A percentile compares a stretch with the other conserved stretches of the same genome.
These are phyloP conservation scores for Alternaria longipes DNA, from an alignment of 2,329 filamentous ascomycete genomes.

Conservation along the genomic window DNA sequence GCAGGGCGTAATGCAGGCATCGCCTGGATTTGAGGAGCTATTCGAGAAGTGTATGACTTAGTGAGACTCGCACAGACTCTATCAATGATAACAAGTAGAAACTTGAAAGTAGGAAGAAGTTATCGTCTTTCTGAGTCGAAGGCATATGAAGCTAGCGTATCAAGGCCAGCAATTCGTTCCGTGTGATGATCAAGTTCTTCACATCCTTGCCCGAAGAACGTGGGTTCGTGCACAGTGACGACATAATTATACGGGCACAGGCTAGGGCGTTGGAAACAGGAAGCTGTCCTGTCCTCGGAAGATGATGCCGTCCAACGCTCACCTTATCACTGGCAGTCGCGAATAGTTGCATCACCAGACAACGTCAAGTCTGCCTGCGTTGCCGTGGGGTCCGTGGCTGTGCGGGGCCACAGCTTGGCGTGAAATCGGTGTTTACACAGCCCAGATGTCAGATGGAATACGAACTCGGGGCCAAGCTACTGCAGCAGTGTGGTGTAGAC, in stretches of 20 bases:
- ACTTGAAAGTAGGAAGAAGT: neutral
- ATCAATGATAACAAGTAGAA: neutral
- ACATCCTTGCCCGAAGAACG: neutral
- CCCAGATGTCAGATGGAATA: neutral
- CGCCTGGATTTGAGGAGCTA: slow-evolving; percentile 15
- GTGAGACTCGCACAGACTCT: neutral
- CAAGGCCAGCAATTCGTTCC: neutral
- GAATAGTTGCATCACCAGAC: slow-evolving; percentile 15
- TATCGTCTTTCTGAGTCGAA: neutral
- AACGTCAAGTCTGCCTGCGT: slow-evolving; percentile 8
- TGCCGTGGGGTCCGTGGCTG: slow-evolving; percentile 11
- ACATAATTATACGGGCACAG: slow-evolving; percentile 4
- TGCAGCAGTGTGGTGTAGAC: neutral
- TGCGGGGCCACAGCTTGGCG: slow-evolving; percentile 6
- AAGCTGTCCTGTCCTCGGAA: slow-evolving; percentile 3
- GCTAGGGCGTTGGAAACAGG: neutral
- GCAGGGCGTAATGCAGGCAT: slow-evolving; percentile 13
- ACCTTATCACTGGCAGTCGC: neutral
- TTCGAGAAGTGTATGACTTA: slow-evolving; percentile 19
- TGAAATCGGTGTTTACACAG: slow-evolving; percentile 4
- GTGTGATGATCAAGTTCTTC: slow-evolving; percentile 5
- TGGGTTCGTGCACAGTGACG: slow-evolving; percentile 16
- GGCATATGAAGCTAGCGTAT: neutral
- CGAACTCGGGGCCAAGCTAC: neutral
- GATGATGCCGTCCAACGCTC: slow-evolving; percentile 1